phyloP scores from a whole-genome alignment of 2,329 filamentous ascomycete genomes.

The Fusarium guadeloupense region DNA sequence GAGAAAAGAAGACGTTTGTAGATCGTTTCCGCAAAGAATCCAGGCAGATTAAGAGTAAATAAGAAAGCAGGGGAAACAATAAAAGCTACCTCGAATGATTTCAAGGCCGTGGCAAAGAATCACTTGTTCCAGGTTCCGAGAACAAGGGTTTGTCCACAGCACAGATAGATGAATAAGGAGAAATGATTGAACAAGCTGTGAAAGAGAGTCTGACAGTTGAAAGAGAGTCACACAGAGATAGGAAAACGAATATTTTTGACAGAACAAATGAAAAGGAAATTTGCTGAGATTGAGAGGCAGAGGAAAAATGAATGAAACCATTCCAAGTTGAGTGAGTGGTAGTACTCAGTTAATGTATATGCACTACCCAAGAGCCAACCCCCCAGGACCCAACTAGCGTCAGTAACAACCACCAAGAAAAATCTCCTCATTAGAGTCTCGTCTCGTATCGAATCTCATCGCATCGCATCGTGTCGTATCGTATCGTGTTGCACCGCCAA shows the following conservation, averaged over 20 bases:
- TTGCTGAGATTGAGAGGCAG: background rate
- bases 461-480: constrained; percentile 4
- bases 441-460: constrained; percentile 32
- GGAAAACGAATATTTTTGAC: constrained; percentile 18
- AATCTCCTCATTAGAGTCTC: constrained; percentile 25
- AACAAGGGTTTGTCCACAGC: constrained; percentile 17
- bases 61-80: background rate
- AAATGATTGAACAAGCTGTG: constrained; percentile 20
- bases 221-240: constrained; percentile 25
- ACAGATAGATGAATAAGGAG: constrained; percentile 12
- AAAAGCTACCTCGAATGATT: constrained; percentile 12
- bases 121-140: constrained; percentile 25
- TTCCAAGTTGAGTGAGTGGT: constrained; percentile 15
- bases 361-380: background rate
- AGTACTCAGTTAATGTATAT: constrained; percentile 27
- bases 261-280: constrained; percentile 25
- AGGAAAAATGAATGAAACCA: constrained; percentile 21
- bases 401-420: constrained; percentile 1
- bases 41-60: constrained; percentile 27
- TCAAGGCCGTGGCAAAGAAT: constrained; percentile 15
- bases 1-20: constrained; percentile 12
- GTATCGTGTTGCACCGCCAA: background rate
- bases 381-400: constrained; percentile 24
- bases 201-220: constrained; percentile 15
- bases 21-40: constrained; percentile 7